phyloP scores from a whole-genome alignment of 257 asterid genomes.

The Solanum paucissectum region DNA sequence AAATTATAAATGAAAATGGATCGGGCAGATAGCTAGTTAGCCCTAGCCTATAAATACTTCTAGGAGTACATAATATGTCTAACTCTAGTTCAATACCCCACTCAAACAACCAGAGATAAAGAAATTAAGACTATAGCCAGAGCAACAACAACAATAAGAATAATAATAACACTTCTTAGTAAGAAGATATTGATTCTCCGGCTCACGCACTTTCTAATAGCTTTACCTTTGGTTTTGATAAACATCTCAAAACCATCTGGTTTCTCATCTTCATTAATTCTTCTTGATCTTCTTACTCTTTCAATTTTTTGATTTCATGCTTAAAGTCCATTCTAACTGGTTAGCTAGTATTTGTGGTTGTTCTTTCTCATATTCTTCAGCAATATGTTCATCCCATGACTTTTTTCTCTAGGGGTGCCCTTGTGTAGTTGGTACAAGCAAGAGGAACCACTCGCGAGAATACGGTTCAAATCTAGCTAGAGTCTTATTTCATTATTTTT shows the following conservation, averaged over 20 bases:
- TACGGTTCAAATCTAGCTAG: too few species aligned
- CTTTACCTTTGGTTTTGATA: neutral
- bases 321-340: neutral
- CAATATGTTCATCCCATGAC: neutral
- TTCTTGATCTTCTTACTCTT: neutral
- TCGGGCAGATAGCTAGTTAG: neutral
- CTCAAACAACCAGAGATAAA: neutral
- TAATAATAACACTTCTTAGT: neutral
- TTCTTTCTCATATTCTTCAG: neutral
- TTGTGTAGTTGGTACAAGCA: too few species aligned
- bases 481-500: too few species aligned
- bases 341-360: neutral
- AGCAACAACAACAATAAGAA: neutral
- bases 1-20: neutral
- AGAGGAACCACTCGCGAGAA: too few species aligned
- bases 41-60: neutral
- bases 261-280: neutral
- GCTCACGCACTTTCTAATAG: neutral
- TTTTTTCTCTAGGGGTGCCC: neutral
- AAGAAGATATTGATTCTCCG: neutral
- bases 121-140: neutral
- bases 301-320: neutral
- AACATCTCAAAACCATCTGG: neutral
- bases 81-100: neutral
- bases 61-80: neutral